Conservation (phyloP, 192 early-diverging fungal genomes). For the Powellomyces hirtus region DNA sequence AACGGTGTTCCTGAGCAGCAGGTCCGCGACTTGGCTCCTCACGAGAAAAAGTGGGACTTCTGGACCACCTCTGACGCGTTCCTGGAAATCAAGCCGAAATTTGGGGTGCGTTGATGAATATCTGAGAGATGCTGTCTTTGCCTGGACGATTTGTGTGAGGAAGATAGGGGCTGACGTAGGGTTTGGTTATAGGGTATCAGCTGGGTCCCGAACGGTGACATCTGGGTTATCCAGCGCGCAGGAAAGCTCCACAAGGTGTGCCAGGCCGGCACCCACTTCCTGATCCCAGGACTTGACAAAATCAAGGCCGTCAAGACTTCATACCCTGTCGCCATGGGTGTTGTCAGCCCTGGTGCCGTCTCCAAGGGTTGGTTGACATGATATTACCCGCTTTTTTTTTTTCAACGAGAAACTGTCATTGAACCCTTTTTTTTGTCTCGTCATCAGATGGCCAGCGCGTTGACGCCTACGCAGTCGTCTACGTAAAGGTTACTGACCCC, state of each 20-base stretch:
- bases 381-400: not conserved
- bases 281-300: constrained; percentile 43
- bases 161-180: not conserved
- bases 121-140: too few species aligned
- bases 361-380: constrained; percentile 32
- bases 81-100: constrained; percentile 36
- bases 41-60: constrained; percentile 57
- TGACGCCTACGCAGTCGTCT: constrained; percentile 50
- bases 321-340: constrained; percentile 42
- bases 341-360: constrained; percentile 35
- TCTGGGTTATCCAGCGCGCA: constrained; percentile 44
- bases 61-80: constrained; percentile 55
- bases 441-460: constrained; percentile 41
- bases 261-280: constrained; percentile 36
- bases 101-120: constrained; percentile 29
- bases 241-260: constrained; percentile 34
- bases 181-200: constrained; percentile 34
- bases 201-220: constrained; percentile 46
- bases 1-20: constrained; percentile 53
- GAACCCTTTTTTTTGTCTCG: not conserved
- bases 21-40: constrained; percentile 43
- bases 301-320: constrained; percentile 48
- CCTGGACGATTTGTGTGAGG: not conserved
- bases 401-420: too few species aligned
- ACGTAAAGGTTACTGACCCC: constrained; percentile 48